Evolutionary conservation across 2,329 filamentous ascomycete genomes (phyloP), one percentile per base, ranked within the genome.

Genomic region (Phialemonium atrogriseum): DNA sequence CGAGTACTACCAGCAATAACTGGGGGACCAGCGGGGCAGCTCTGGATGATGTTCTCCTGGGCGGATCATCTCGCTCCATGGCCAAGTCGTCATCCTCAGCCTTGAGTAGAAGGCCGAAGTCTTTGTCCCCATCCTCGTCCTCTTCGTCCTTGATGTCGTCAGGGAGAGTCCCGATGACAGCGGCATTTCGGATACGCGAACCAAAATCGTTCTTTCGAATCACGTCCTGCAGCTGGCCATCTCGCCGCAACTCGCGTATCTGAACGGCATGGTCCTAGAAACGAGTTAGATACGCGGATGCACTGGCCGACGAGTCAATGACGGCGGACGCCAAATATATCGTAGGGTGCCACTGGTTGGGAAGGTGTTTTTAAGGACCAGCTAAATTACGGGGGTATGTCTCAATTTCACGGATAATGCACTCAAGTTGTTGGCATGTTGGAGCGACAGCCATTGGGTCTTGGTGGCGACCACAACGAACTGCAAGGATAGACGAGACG

Each of bases 151-250:
- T 50, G 38, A 56, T 50, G 30, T 56, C 54, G 28, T 57, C 63
- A 27, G 64, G 59, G 27, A 59, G 54, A 32, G 70, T 59, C 24
- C 84, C 85, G 45, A 96, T 72, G 10, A 88, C 77, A 36, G 74
- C 74, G 5, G 86, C 86, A 46, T 85, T 83, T 38, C 83, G 68
- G 41, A 96, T 95, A 25, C 77, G 73, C 19, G 76, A 73, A 33
- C 78, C 77, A 51, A 96, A 89, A 51, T 94, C 78, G 24, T 70
- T 68, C 55, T 88, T 93, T 38, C 73, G 73, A n/a, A 73, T 66
- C n/a, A 94, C 65, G 48, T 86, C 77, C 41, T 79, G 73, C 15
- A 94, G 68, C 46, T 82, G 78, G 2, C 79, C 78, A 49, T 83
- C 74, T 26, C 66, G 64, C 5, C 67, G 65, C 3, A 91, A 70